Percentiles rank a stretch among this genome's conserved stretches.
phyloP scores from a whole-genome alignment of 75 land plant genomes.

The Adiantum capillusveneris region DNA sequence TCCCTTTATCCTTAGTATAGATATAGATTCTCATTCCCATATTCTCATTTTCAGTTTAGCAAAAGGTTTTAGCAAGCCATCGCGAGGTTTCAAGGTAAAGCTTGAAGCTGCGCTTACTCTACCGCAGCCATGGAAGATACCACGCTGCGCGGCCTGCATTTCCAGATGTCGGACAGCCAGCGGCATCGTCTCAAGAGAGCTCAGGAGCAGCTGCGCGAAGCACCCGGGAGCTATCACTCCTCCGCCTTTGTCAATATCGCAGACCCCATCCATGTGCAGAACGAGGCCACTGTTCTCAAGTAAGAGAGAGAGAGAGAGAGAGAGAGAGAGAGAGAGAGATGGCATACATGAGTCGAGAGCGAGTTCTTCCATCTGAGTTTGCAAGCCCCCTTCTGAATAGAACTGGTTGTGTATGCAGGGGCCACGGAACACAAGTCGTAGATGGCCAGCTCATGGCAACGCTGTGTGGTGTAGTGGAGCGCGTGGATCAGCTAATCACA shows the following conservation, averaged over 20 bases:
- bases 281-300: conserved; percentile 83
- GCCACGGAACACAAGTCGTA: conserved; percentile 76
- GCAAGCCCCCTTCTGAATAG: no score
- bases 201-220: conserved; percentile 38
- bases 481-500: conserved; percentile 84
- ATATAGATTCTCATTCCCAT: no score
- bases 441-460: conserved; percentile 80
- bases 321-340: no score
- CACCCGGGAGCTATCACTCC: conserved; percentile 32
- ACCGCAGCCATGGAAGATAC: neutral
- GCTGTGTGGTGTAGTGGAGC: conserved; percentile 84
- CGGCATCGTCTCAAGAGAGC: conserved; percentile 51
- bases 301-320: conserved; percentile 13
- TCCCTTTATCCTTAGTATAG: no score
- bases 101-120: no score
- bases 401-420: conserved; percentile 28
- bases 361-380: no score
- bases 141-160: conserved; percentile 42
- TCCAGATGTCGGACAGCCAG: conserved; percentile 56
- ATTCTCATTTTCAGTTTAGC: no score
- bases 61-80: no score
- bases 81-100: no score
- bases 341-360: no score
- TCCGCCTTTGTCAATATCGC: conserved; percentile 60
- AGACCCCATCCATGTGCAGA: conserved; percentile 71